Evolutionary conservation across 2,329 filamentous ascomycete genomes (phyloP), one percentile per base, ranked within the genome.

Genomic region (Dactylellina cionopaga): DNA sequence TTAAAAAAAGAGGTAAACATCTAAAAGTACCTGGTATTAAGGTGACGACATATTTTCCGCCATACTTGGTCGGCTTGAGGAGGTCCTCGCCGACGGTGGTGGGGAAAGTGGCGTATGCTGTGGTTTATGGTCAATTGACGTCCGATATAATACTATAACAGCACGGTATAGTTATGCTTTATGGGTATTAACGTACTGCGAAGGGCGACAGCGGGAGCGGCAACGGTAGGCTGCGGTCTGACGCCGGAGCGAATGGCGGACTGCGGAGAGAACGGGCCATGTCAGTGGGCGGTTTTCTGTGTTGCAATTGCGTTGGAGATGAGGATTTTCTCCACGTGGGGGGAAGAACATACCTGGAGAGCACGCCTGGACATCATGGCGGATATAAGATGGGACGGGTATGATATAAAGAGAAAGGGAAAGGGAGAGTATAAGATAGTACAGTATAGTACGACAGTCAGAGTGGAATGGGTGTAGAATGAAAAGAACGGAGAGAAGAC

Each of bases 31-130:
- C 95, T 82, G 95, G 95, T 81, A 99, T 98, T 80, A 99, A 87
- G 76, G 94, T 97, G 78, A 97, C 94, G 35, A 95, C 99, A 87
- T 98, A 99, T 86, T 98, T 99, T 85, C 94, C 92, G 82, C 95
- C 95, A 83, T 93, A 98, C 87, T 98, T 95, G 85, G 94, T 92
- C 78, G 93, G 93, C 88, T 97, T 96, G 88, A 98, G 97, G 83
- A 98, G 94, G 83, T 98, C 95, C 19, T 66, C 69, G 25, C 39
- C 47, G 59, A 72, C 68, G 22, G 68, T 65, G 15, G 68, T 72
- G n/a, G 68, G 68, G 46, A 65, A 59, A 24, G 68, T 72, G n/a
- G 68, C 68, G 35, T 72, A 72, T 31, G 68, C 68, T 72, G 17
- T 10, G 15, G 1, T 5, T 2, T 15, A 44, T 17, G 15, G 51